A percentile compares a stretch with the other conserved stretches of the same genome.
These are phyloP conservation scores for Ceratocystis papillata DNA, from an alignment of 2,329 filamentous ascomycete species.

Conservation along the genomic window DNA sequence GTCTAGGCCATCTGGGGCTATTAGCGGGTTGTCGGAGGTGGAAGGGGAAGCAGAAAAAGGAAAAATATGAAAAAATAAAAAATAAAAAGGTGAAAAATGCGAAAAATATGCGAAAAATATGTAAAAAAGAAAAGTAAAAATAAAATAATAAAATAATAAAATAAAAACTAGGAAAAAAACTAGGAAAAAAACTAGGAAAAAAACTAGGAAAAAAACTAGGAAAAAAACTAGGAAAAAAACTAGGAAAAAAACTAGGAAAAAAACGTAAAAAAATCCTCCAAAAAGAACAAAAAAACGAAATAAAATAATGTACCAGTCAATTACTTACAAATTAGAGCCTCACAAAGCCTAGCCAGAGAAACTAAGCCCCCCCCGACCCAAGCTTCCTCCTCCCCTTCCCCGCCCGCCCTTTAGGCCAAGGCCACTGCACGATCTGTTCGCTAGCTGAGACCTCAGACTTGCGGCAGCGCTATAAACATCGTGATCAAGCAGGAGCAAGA, in stretches of 20 bases:
- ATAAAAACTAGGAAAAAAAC: too few species aligned
- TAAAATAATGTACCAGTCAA: too few species aligned
- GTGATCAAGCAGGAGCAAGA: neutral
- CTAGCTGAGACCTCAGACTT: slow-evolving; percentile 10
- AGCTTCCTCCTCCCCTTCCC: neutral
- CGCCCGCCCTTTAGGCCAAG: neutral
- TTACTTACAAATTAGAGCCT: neutral
- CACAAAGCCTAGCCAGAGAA: neutral
- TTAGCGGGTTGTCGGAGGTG: too few species aligned
- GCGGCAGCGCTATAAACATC: slow-evolving; percentile 5
- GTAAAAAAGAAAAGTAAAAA: too few species aligned
- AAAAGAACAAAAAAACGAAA: too few species aligned
- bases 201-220: rapidly evolving
- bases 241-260: rapidly evolving
- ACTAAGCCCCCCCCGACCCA: neutral
- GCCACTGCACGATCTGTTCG: slow-evolving; percentile 4
- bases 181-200: too few species aligned
- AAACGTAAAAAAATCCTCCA: neutral
- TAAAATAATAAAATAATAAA: too few species aligned
- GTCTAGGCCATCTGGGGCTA: too few species aligned
- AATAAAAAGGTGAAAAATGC: too few species aligned
- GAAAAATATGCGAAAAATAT: neutral
- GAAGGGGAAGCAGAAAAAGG: too few species aligned
- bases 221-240: too few species aligned
- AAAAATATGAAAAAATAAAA: too few species aligned